phyloP scores from a whole-genome alignment of 2,329 filamentous ascomycete species.

The Phialophora tarda region DNA sequence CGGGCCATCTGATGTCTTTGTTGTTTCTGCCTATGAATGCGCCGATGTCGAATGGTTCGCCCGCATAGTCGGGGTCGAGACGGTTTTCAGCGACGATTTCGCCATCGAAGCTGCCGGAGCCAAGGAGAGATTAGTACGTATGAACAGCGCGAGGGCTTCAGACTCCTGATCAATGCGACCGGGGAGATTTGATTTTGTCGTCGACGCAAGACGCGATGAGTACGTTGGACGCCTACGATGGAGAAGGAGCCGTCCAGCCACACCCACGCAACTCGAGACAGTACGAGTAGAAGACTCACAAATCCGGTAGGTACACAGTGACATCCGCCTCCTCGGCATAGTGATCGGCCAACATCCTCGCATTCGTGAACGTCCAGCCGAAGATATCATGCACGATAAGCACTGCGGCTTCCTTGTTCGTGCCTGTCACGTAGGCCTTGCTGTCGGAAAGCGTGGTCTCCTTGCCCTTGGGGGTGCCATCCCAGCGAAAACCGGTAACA shows the following conservation, averaged over 20 bases:
- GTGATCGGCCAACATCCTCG: conserved; percentile 53
- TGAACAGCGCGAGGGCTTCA: background rate
- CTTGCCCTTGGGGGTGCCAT: conserved; percentile 47
- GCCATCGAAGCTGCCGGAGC: conserved; percentile 43
- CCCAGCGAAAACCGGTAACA: conserved; percentile 49
- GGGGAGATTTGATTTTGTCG: background rate
- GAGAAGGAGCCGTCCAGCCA: background rate
- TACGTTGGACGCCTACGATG: background rate
- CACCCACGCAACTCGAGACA: background rate
- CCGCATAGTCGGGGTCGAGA: conserved; percentile 40
- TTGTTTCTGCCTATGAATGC: conserved; percentile 31
- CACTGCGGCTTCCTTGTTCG: conserved; percentile 46
- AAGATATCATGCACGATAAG: conserved; percentile 57
- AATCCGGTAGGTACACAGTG: conserved; percentile 53
- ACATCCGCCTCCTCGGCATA: conserved; percentile 53
- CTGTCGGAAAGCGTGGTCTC: conserved; percentile 44
- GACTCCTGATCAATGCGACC: background rate
- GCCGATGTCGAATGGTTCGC: conserved; percentile 46
- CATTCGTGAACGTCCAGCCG: conserved; percentile 54
- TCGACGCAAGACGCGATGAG: background rate
- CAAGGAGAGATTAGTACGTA: background rate
- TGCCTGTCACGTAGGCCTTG: conserved; percentile 48
- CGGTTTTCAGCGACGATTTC: conserved; percentile 44
- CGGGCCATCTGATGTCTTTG: conserved; percentile 44
- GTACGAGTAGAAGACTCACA: conserved; percentile 28